These are phyloP conservation scores for Colletotrichum lupini DNA, from an alignment of 2,329 filamentous ascomycete species.

Conservation along the genomic window DNA sequence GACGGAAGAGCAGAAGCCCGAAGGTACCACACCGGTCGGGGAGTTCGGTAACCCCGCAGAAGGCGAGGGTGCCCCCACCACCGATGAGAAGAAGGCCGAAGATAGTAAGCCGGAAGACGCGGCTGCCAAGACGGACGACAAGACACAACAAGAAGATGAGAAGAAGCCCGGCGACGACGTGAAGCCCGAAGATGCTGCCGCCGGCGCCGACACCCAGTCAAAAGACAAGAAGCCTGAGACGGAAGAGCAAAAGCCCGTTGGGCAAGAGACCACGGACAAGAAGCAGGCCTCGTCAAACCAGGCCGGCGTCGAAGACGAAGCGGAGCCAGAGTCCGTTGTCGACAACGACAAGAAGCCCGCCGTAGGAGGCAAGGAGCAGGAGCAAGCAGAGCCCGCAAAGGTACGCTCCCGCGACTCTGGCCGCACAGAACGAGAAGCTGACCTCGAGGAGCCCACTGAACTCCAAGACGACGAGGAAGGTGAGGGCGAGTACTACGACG, in stretches of 20 bases:
- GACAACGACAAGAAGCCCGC: conserved; percentile 19
- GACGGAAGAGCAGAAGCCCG: conserved; percentile 27
- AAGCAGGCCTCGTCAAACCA: conserved; percentile 35
- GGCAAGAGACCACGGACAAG: conserved; percentile 39
- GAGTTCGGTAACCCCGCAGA: conserved; percentile 23
- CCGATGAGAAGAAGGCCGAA: conserved; percentile 18
- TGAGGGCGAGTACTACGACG: conserved; percentile 33
- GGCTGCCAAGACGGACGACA: not conserved
- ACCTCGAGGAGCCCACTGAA: conserved; percentile 26
- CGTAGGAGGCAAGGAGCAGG: conserved; percentile 18
- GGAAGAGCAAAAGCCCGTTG: conserved; percentile 32
- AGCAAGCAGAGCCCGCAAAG: conserved; percentile 30
- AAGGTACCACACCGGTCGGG: conserved; percentile 27
- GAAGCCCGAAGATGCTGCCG: not conserved
- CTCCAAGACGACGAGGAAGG: conserved; percentile 4
- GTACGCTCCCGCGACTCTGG: conserved; percentile 21
- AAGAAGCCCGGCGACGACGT: conserved; percentile 16
- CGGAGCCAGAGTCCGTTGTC: conserved; percentile 29
- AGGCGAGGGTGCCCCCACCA: not conserved
- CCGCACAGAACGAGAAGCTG: conserved; percentile 6
- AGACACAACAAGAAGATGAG: conserved; percentile 13
- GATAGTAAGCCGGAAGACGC: not conserved
- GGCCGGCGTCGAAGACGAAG: conserved; percentile 38
- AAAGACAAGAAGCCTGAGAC: conserved; percentile 34
- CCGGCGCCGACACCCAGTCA: conserved; percentile 10